Base-by-base conservation (phyloP, 352 stramenopile genomes). In the Pythium vanterpoolii region DNA sequence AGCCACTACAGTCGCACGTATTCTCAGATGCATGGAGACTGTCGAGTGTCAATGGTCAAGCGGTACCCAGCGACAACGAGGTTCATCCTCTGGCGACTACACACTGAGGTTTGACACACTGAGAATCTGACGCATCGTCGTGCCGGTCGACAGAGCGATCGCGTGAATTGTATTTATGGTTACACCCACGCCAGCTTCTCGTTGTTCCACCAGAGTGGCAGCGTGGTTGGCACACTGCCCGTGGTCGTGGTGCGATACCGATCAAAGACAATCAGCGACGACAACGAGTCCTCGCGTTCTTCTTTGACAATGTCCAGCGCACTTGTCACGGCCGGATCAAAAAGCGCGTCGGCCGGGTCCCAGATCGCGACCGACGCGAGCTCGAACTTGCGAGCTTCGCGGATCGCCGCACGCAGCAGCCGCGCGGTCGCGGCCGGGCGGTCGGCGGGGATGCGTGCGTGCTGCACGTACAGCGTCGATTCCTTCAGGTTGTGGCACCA, bases 401-500 rank as follows among this genome's bases (percentile, higher is more conserved):
- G 27, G 18, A 57, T 28, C 6, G 39, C 57, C 28, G 30, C 33
- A 43, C 46, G 11, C 24, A 89, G 38, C 21, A 85, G 43, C 11
- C 19, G 31, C 13, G 69, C 43, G 26, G 48, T 31, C 18, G 33
- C 68, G 3, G 21, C 66, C 0, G 63, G 51, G 13, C 55, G 43
- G 36, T 65, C 50, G 0, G 61, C 21, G 14, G 69, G 64, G 19
- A 87, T 64, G 1, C 71, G 68, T 48, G 71, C 60, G 24, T 68
- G 69, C 46, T 78, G 46, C 19, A 87, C 46, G 53, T 79, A 82
- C 28, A 90, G 64, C 39, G 71, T 74, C 26, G 69, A 76, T 19
- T 69, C 67, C 53, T 79, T 81, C 27, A 86, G 44, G 42, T 87
- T 77, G 68, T 88, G 77, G 38, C 64, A 18, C 76, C 77, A 90